Evolutionary conservation across 2,329 filamentous ascomycete species (phyloP).

Genomic region (Penicillium sp.): DNA sequence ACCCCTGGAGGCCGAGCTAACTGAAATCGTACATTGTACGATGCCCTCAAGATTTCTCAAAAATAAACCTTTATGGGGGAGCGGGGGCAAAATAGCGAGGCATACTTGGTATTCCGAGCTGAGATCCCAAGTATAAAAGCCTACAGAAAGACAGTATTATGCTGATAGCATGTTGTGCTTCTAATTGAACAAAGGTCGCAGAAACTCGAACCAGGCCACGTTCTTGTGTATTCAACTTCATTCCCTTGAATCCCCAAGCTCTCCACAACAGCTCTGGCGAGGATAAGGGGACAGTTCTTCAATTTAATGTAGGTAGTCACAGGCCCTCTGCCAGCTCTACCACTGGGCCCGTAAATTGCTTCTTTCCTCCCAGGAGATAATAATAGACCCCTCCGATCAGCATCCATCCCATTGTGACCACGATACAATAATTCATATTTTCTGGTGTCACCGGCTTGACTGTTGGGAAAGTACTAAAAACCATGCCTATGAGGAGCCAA

Average conservation of each 20-base stretch:
- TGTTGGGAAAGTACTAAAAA: conserved; percentile 23
- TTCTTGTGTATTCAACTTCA: not conserved
- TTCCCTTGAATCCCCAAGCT: not conserved
- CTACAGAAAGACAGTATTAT: too few relatives aligned
- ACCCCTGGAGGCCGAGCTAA: too few relatives aligned
- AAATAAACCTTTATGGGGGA: too few relatives aligned
- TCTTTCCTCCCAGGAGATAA: conserved; percentile 16
- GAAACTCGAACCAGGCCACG: not conserved
- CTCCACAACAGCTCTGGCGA: not conserved
- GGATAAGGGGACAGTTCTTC: not conserved
- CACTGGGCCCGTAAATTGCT: conserved; percentile 14
- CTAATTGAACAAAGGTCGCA: not conserved
- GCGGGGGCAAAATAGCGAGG: too few relatives aligned
- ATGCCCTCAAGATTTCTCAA: too few relatives aligned
- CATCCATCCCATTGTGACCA: conserved; percentile 21
- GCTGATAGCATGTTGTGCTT: not conserved
- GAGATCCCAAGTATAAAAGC: too few relatives aligned
- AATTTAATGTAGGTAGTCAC: not conserved
- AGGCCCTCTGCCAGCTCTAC: conserved; percentile 14
- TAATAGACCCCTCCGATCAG: conserved; percentile 18
- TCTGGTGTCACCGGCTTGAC: conserved; percentile 18
- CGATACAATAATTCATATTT: conserved; percentile 23
- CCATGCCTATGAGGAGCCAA: conserved; percentile 20
- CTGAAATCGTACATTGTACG: too few relatives aligned
- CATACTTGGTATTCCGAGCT: too few relatives aligned